Evolutionary conservation across 345 rosid species (phyloP), one percentile per base, ranked within the genome.

Genomic region (Geranium brycei): DNA sequence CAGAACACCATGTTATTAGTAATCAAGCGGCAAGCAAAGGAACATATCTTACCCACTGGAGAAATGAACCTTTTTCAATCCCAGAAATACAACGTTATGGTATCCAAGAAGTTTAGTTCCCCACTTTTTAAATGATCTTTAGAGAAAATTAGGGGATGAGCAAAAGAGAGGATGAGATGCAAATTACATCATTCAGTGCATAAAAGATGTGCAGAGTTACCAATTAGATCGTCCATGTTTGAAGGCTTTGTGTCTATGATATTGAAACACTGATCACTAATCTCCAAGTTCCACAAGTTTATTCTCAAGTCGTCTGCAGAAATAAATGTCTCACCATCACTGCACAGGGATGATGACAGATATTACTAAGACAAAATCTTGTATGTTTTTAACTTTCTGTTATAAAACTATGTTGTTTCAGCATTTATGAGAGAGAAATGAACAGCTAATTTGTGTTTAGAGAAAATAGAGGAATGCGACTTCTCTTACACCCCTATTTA

Each of bases 311-410:
- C 91, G 19, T 83, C 91, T 17, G 86, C 85, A 38, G 91, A 86
- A 68, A 85, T 73, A 75, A 85, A 85, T 40, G 86, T 83, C 80
- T 83, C 87, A 31, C 87, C 83, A 68, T 86, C 91, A 68, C 88
- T 86, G 80, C 64, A 66, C 57, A 73, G 61, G 64, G 64, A 69
- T 70, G 64, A 75, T 23, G 40, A 65, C 69, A 41, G 32, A 61
- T 1, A 58, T 51, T 30, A 62, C 31, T 65, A 51, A 35, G 41
- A 35, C 4, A 35, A 23, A 23, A 35, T 35, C 41, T 35, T 35
- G 41, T 64, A 56, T n/a, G 4, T 51, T 56, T 65, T 7, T 19
- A 23, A 35, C 28, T 30, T 12, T 28, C 16, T 17, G 47, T 0
- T 35, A 28, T 15, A 32, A 71, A 58, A n/a, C 28, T 18, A 5